Conservation (phyloP, 140 eudicot species). For the Senecio squalidus region DNA sequence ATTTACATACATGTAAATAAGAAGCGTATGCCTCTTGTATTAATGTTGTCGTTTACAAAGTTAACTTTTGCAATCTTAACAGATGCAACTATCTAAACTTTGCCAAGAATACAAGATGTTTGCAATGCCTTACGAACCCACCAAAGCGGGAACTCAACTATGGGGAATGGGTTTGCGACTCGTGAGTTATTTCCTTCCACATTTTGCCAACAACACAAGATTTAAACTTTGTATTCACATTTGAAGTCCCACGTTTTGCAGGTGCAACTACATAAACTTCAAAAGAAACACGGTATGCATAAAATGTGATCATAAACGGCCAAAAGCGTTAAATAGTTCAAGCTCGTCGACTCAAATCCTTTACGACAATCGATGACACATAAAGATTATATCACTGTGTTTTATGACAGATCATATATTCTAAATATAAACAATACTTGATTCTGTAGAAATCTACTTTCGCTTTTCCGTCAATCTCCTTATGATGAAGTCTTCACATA, state of each 20-base stretch:
- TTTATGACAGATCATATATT: no score
- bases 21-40: no score
- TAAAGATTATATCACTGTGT: no score
- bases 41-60: background rate
- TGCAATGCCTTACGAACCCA: slow-evolving; percentile 58
- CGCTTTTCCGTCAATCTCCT: no score
- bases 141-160: slow-evolving; percentile 57
- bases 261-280: slow-evolving; percentile 85
- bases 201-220: no score
- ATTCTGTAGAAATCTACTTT: no score
- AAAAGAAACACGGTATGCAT: slow-evolving; percentile 58
- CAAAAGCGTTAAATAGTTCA: slow-evolving; percentile 34
- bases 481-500: no score
- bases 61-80: slow-evolving; percentile 11
- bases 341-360: background rate
- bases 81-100: slow-evolving; percentile 67
- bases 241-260: slow-evolving; percentile 19
- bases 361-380: slow-evolving; percentile 1
- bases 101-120: slow-evolving; percentile 71
- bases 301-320: slow-evolving; percentile 66
- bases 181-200: slow-evolving; percentile 42
- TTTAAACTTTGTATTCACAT: background rate
- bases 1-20: no score
- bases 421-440: no score
- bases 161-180: slow-evolving; percentile 91